Percentiles rank a stretch among this genome's conserved stretches.
Conservation (phyloP, 257 asterid species). For the Euphrasia confusa region DNA sequence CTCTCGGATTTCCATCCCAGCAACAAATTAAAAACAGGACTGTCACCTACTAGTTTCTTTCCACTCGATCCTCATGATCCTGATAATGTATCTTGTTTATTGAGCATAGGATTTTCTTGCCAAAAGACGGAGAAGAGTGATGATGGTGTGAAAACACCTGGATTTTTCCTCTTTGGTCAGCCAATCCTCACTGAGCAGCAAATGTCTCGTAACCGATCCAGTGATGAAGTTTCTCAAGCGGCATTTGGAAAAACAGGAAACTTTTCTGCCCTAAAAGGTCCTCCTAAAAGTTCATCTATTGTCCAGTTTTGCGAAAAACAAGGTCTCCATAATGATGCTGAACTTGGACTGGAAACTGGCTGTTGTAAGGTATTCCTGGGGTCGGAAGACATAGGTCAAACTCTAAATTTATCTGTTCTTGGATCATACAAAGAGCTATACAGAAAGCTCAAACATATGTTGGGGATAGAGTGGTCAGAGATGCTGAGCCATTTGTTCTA, state of each 20-base stretch:
- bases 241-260: too few relatives aligned
- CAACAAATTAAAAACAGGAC: not conserved
- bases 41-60: not conserved
- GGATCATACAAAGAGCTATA: slow-evolving; percentile 51
- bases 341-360: too few relatives aligned
- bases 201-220: not conserved
- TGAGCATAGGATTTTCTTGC: not conserved
- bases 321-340: too few relatives aligned
- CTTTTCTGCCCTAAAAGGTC: not conserved
- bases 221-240: too few relatives aligned
- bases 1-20: not conserved
- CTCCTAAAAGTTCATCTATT: not conserved
- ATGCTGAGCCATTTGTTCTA: slow-evolving; percentile 50
- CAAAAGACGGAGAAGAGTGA: not conserved
- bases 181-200: slow-evolving; percentile 8
- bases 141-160: not conserved
- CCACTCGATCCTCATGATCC: not conserved
- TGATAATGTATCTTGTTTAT: not conserved
- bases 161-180: not conserved
- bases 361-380: slow-evolving; percentile 60
- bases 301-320: slow-evolving; percentile 30
- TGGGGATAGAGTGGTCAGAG: slow-evolving; percentile 48
- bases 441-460: slow-evolving; percentile 41
- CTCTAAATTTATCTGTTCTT: slow-evolving; percentile 40
- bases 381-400: slow-evolving; percentile 58